These are phyloP conservation scores for Penicillium sp. DNA, from an alignment of 2,329 filamentous ascomycete genomes.

Conservation along the genomic window DNA sequence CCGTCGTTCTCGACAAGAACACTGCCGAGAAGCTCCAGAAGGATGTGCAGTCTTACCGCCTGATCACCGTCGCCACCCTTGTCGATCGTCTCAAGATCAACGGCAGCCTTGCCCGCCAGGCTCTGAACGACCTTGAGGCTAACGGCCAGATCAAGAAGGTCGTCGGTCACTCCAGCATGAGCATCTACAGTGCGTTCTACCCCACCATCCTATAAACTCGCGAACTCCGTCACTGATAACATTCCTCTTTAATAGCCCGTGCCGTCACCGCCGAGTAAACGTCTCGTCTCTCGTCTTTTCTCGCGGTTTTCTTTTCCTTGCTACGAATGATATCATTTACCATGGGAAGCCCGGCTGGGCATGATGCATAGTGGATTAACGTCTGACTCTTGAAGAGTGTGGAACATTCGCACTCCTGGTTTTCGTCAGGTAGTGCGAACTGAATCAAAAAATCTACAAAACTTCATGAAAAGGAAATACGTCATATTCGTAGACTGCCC, in stretches of 20 bases:
- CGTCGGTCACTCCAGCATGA: slow-evolving; percentile 93
- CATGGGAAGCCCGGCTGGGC: slow-evolving; percentile 40
- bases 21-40: slow-evolving; percentile 99
- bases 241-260: slow-evolving; percentile 35
- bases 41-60: slow-evolving; percentile 99
- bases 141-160: slow-evolving; percentile 98
- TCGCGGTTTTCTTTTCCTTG: slow-evolving; percentile 39
- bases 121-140: slow-evolving; percentile 91
- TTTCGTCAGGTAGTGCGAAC: slow-evolving; percentile 35
- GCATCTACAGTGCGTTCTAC: slow-evolving; percentile 82
- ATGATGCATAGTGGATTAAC: slow-evolving; percentile 36
- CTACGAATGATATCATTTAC: slow-evolving; percentile 43
- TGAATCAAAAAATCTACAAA: slow-evolving; percentile 35
- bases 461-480: slow-evolving; percentile 17
- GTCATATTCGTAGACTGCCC: slow-evolving; percentile 8
- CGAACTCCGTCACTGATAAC: slow-evolving; percentile 10
- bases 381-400: slow-evolving; percentile 33
- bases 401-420: slow-evolving; percentile 31
- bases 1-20: slow-evolving; percentile 95
- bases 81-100: slow-evolving; percentile 99
- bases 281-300: slow-evolving; percentile 32
- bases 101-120: slow-evolving; percentile 89
- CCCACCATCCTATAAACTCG: background rate
- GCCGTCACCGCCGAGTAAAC: slow-evolving; percentile 48
- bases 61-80: slow-evolving; percentile 96